Percentiles rank a stretch among this genome's conserved stretches.
Conservation (phyloP, 768 basidiomycete species). For the Hydnomerulius pinastri region DNA sequence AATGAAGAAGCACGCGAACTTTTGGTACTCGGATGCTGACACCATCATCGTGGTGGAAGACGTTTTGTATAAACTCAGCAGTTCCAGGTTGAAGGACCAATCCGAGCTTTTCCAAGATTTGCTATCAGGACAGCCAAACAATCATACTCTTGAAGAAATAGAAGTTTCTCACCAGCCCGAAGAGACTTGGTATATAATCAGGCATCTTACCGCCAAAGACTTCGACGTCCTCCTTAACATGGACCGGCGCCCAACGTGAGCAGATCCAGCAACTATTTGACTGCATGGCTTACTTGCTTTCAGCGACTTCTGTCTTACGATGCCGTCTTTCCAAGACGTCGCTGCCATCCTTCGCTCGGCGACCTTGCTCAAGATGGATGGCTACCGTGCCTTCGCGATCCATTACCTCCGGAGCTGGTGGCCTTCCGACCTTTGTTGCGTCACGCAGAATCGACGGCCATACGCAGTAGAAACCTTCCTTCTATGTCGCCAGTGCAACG, state of each 20-base stretch:
- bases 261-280: not conserved
- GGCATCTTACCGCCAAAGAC: not conserved
- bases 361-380: slow-evolving; percentile 32
- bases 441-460: slow-evolving; percentile 12
- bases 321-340: slow-evolving; percentile 31
- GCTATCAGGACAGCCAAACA: slow-evolving; percentile 16
- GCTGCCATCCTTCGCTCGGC: slow-evolving; percentile 39
- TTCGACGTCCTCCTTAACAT: not conserved
- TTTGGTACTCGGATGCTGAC: slow-evolving; percentile 39
- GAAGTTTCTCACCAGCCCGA: not conserved
- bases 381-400: slow-evolving; percentile 31
- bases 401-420: slow-evolving; percentile 32
- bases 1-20: slow-evolving; percentile 8
- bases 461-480: slow-evolving; percentile 33
- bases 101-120: slow-evolving; percentile 35
- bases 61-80: slow-evolving; percentile 37
- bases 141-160: not conserved
- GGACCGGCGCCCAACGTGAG: slow-evolving; percentile 3
- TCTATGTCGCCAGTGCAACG: slow-evolving; percentile 32
- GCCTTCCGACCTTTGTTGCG: slow-evolving; percentile 22
- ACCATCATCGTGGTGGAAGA: slow-evolving; percentile 36
- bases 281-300: not conserved
- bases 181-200: not conserved
- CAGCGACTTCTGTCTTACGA: slow-evolving; percentile 24
- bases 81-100: slow-evolving; percentile 31